Evolutionary conservation across 2,329 filamentous ascomycete species (phyloP), one percentile per base, ranked within the genome.

Genomic region (Pyrenophora graminea): DNA sequence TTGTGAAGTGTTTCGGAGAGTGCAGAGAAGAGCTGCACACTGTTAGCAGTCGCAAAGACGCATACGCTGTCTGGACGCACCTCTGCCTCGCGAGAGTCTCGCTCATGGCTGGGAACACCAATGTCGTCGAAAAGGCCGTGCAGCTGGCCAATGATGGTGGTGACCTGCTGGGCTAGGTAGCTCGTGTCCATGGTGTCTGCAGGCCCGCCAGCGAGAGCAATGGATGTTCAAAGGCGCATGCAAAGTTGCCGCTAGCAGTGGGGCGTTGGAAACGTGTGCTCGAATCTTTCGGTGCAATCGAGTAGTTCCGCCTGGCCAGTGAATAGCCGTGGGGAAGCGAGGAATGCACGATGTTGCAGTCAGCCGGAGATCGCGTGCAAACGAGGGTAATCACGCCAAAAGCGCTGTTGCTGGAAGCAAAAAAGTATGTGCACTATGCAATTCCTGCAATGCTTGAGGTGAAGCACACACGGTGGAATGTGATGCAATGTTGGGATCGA

Each of bases 81-180:
- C 85, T 97, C 91, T 71, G 90, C 84, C 72, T 97, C 93, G 67
- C 94, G 84, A 42, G 85, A 82, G 71, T 97, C 91, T 68, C 94
- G 89, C 74, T 97, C 94, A 85, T 96, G 91, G 68, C 80, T 85
- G 23, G 93, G 85, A n/a, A 99, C 89, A 52, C 94, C 94, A 68
- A 99, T 99, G 72, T 99, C 93, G 74, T 99, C 94, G 69, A 97
- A 99, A 51, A 97, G 84, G 60, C 89, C 89, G 76, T 97, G 93
- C 55, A 99, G 83, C 76, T 97, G 91, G 74, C 85, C 85, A 72
- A 97, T 91, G 70, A 96, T 97, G 67, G 85, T 91, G 63, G 91
- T 94, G 77, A 99, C 90, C 84, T 97, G 94, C 74, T 95, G 91
- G 65, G 91, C 89, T 71, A 97, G 82, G 75, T 95, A 95, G 73